phyloP scores from a whole-genome alignment of 345 rosid genomes.

The Carallia pectinifolia region DNA sequence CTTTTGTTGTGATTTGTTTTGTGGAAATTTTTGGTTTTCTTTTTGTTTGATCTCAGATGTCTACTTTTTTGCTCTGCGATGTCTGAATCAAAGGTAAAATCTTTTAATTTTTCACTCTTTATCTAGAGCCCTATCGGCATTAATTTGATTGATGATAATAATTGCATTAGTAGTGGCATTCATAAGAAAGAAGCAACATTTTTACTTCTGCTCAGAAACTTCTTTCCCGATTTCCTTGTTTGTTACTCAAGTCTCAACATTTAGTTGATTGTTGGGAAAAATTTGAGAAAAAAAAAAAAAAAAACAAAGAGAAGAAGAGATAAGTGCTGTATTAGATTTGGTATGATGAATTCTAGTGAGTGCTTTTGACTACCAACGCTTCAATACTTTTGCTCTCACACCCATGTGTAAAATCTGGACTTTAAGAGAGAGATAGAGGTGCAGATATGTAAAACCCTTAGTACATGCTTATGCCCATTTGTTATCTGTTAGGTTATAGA shows the following conservation, averaged over 20 bases:
- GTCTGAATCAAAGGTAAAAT: background rate
- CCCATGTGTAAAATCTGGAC: slow-evolving; percentile 1
- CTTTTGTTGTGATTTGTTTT: background rate
- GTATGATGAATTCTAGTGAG: background rate
- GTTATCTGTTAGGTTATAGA: slow-evolving; percentile 2
- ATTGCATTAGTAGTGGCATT: background rate
- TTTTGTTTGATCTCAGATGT: slow-evolving; percentile 1
- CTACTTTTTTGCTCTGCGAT: background rate
- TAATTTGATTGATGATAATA: background rate
- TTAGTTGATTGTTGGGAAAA: background rate
- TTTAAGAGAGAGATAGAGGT: background rate
- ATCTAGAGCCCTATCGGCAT: background rate
- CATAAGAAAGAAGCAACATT: background rate
- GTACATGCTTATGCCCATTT: background rate
- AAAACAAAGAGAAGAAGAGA: background rate
- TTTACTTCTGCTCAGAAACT: background rate
- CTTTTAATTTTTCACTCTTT: background rate
- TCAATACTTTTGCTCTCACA: background rate
- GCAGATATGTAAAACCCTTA: background rate
- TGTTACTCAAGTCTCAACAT: background rate
- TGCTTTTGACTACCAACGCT: too few relatives aligned
- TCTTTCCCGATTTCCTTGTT: background rate
- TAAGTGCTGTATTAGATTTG: background rate
- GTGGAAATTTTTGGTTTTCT: background rate
- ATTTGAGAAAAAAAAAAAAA: background rate